Percentiles rank a stretch among this genome's conserved stretches.
These are phyloP conservation scores for Diatrype stigma DNA, from an alignment of 2,329 filamentous ascomycete species.

Conservation along the genomic window DNA sequence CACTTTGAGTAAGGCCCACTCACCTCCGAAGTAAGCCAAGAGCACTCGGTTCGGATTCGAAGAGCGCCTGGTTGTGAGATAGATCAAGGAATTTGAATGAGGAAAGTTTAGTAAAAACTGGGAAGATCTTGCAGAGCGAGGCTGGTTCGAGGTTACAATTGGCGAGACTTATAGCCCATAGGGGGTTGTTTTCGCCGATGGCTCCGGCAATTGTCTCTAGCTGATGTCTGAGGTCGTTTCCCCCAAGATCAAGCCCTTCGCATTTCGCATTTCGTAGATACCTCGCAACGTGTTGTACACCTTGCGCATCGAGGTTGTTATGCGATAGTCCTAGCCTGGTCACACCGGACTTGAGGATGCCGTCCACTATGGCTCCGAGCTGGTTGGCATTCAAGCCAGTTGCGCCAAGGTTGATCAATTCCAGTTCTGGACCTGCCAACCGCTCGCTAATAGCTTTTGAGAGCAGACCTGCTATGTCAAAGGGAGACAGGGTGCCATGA, in stretches of 20 bases:
- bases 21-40: constrained; percentile 71
- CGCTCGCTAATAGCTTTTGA: constrained; percentile 73
- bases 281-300: constrained; percentile 68
- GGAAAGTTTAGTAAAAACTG: constrained; percentile 63
- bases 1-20: no score
- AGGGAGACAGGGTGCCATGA: constrained; percentile 24
- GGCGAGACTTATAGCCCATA: constrained; percentile 82
- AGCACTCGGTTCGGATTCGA: constrained; percentile 68
- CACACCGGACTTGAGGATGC: constrained; percentile 72
- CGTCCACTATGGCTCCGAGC: constrained; percentile 74
- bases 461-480: constrained; percentile 63
- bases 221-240: constrained; percentile 65
- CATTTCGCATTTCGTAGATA: constrained; percentile 76
- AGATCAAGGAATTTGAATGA: constrained; percentile 87
- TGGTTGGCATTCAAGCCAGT: constrained; percentile 69
- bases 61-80: constrained; percentile 82
- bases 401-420: constrained; percentile 79
- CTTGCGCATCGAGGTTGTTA: constrained; percentile 71
- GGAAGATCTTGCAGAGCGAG: constrained; percentile 70
- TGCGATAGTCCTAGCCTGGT: constrained; percentile 77
- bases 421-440: constrained; percentile 69
- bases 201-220: constrained; percentile 50
- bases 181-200: constrained; percentile 48
- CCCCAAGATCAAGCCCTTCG: constrained; percentile 83
- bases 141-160: constrained; percentile 76